Evolutionary conservation across 805 yeast genomes (phyloP).

Genomic region (Maudiozyma serrabonitensis): DNA sequence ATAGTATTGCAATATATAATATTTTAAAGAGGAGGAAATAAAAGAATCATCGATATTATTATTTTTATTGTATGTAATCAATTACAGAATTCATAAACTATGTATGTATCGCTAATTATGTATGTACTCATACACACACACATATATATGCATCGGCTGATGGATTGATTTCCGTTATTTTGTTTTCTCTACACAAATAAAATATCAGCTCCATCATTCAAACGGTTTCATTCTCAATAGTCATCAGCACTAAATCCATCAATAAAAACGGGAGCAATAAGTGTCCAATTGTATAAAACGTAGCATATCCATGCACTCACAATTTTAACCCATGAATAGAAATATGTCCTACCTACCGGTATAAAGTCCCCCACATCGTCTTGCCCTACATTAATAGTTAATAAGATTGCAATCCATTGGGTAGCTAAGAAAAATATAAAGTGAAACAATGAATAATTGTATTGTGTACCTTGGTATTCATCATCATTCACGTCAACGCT

Average conservation of each 20-base stretch:
- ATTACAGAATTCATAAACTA: neutral
- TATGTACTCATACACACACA: neutral
- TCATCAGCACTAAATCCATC: conserved; percentile 56
- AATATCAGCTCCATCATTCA: neutral
- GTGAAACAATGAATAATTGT: conserved; percentile 83
- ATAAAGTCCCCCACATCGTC: conserved; percentile 81
- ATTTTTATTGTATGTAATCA: no score
- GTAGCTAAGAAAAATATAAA: conserved; percentile 89
- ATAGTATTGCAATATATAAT: no score
- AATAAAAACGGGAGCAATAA: conserved; percentile 85
- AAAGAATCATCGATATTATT: no score
- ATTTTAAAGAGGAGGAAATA: no score
- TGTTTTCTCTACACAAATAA: no score
- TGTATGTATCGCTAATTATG: neutral
- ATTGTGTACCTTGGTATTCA: conserved; percentile 66
- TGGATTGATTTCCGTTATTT: no score
- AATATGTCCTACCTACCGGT: conserved; percentile 95
- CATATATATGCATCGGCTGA: no score
- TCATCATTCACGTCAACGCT: conserved; percentile 32
- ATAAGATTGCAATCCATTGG: conserved; percentile 88
- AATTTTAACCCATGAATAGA: conserved; percentile 90
- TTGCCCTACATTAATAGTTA: conserved; percentile 83
- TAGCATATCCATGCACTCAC: conserved; percentile 89
- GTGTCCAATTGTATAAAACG: conserved; percentile 77
- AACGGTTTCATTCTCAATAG: conserved; percentile 4